phyloP scores from a whole-genome alignment of 768 basidiomycete genomes.

The Tylopilus balloui region DNA sequence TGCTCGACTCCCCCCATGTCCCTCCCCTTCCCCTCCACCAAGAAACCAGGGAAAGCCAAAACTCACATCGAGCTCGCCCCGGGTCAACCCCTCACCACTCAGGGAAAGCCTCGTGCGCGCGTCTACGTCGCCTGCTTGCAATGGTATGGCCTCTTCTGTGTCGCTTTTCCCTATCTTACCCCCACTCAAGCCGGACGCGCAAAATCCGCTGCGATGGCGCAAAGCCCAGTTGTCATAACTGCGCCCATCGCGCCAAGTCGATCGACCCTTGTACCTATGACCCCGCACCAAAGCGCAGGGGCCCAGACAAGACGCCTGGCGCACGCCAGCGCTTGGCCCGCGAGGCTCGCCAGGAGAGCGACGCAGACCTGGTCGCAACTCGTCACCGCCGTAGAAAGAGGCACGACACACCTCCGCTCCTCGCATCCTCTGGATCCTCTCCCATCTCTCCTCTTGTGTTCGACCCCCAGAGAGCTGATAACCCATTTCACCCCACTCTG shows the following conservation, averaged over 20 bases:
- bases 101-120: slow-evolving; percentile 70
- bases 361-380: slow-evolving; percentile 23
- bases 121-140: slow-evolving; percentile 79
- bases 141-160: slow-evolving; percentile 45
- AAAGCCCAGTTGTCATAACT: slow-evolving; percentile 73
- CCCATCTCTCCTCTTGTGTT: slow-evolving; percentile 13
- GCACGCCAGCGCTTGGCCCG: slow-evolving; percentile 62
- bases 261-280: slow-evolving; percentile 62
- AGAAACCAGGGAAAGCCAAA: slow-evolving; percentile 50
- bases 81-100: slow-evolving; percentile 75
- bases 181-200: slow-evolving; percentile 52
- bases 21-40: slow-evolving; percentile 14
- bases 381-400: slow-evolving; percentile 23
- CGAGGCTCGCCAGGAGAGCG: slow-evolving; percentile 36
- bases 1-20: slow-evolving; percentile 16
- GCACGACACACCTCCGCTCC: background rate
- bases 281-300: slow-evolving; percentile 66
- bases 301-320: slow-evolving; percentile 77
- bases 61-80: slow-evolving; percentile 63
- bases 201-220: slow-evolving; percentile 84
- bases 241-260: slow-evolving; percentile 46
- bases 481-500: slow-evolving; percentile 12
- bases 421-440: background rate
- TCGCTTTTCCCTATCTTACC: background rate
- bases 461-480: slow-evolving; percentile 26